Evolutionary conservation across 306 rosid species (phyloP).

Genomic region (Casuarina cunninghamiana): DNA sequence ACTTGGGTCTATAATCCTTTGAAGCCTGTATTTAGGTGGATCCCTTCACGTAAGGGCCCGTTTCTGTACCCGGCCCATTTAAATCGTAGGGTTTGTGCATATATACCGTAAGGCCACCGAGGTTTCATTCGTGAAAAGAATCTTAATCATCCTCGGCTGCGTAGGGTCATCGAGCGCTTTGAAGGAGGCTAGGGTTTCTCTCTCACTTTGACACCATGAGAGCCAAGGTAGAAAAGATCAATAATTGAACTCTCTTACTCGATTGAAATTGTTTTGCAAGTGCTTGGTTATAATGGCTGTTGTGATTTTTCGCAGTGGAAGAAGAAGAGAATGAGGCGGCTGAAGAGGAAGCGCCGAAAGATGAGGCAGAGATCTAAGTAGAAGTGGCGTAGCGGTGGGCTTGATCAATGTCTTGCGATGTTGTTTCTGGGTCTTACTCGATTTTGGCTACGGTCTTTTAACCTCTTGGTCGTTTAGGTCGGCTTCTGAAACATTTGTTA

Average conservation of each 20-base stretch:
- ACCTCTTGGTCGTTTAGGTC: background rate
- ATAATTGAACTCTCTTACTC: no score
- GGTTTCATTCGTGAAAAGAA: background rate
- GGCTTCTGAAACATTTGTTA: background rate
- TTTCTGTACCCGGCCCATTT: background rate
- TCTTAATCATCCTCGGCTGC: background rate
- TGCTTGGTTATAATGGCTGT: background rate
- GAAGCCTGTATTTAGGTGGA: background rate
- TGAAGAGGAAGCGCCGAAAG: conserved; percentile 59
- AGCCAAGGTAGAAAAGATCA: conserved; percentile 2
- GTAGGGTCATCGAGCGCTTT: background rate
- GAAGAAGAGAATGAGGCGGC: conserved; percentile 57
- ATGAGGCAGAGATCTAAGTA: conserved; percentile 62
- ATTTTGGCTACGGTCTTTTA: background rate
- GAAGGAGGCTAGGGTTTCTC: background rate
- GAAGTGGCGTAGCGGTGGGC: conserved; percentile 5
- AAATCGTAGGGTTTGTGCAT: background rate
- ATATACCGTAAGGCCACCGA: background rate
- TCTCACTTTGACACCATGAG: background rate
- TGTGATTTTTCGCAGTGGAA: conserved; percentile 34
- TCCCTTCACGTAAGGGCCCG: background rate
- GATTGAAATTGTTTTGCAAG: no score
- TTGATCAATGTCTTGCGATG: background rate
- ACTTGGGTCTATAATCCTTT: no score
- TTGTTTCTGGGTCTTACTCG: conserved; percentile 18